Evolutionary conservation across 305 asterid species (phyloP), one percentile per base, ranked within the genome.

Genomic region (Stenogyne calaminthoides): DNA sequence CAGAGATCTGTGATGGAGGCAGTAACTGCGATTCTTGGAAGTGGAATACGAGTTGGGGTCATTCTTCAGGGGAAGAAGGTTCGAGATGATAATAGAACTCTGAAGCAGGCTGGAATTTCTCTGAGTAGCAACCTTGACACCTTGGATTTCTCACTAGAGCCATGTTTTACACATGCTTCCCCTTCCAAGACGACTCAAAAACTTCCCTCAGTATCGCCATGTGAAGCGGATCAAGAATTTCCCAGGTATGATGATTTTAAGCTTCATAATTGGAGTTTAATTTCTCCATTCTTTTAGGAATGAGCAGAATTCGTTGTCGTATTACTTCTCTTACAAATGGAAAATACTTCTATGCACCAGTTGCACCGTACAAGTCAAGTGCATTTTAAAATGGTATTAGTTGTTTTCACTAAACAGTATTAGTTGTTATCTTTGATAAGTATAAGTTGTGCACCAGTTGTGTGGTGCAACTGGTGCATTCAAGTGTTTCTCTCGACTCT

Each of bases 1-100:
- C 88, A 92, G 97, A 89, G 92, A 85, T 82, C 91, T 14, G 97
- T 95, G 63, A 81, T 89, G 98, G 99, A 95, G 77, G 90, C 98
- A 9, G 91, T 95, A 39, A 84, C 83, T 52, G 77, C 96, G 56
- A 84, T 95, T 67, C 94, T 95, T 55, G 93, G 94, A 74, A 83
- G 89, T 68, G 95, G 93, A 74, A 80, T 95, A 72, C 84, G 88
- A 63, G 88, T 95, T 19, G 99, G 99, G 27, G 86, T 95, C 63
- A 90, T 91, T 74, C 88, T 90, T 76, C 92, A 90, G 74, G 99
- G 98, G 68, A 92, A 89, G 85, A 95, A 87, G 81, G 97, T 92
- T 62, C 81, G 91, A 80, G 96, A 95, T 76, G 96, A 95, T 81
- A 84, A 79, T 63, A 86, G 89, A 77, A 92, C 97, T 49, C 77